phyloP scores from a whole-genome alignment of 2,329 filamentous ascomycete genomes.

The Didymella arachidicola region DNA sequence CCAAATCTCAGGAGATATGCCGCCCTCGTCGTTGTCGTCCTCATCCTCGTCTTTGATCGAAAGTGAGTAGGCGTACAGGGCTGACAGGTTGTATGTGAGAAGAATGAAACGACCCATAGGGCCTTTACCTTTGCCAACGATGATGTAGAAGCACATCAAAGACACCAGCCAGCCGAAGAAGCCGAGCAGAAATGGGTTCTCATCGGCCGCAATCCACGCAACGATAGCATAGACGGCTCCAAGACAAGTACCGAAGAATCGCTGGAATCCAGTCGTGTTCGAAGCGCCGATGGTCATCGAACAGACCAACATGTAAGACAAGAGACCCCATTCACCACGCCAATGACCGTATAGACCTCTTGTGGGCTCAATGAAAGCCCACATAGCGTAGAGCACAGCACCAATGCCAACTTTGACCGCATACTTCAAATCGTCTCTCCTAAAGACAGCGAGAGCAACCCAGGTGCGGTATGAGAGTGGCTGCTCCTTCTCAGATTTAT shows the following conservation, averaged over 20 bases:
- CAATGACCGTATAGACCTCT: conserved; percentile 83
- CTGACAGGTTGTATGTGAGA: conserved; percentile 94
- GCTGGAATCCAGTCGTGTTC: conserved; percentile 87
- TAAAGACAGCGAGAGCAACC: conserved; percentile 63
- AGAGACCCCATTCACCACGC: conserved; percentile 94
- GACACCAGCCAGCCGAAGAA: conserved; percentile 83
- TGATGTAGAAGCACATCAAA: conserved; percentile 87
- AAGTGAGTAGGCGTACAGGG: conserved; percentile 91
- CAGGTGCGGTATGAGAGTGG: conserved; percentile 60
- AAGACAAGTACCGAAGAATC: conserved; percentile 85
- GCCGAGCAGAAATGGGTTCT: conserved; percentile 77
- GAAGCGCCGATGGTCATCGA: conserved; percentile 97
- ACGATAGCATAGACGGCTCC: conserved; percentile 78
- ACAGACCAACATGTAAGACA: conserved; percentile 98
- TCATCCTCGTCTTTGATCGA: conserved; percentile 76
- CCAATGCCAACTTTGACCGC: conserved; percentile 93
- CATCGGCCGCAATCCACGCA: conserved; percentile 78
- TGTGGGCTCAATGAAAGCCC: conserved; percentile 82
- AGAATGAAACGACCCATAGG: conserved; percentile 93
- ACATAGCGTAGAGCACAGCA: conserved; percentile 85
- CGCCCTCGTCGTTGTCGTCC: conserved; percentile 84
- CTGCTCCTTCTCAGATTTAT: conserved; percentile 40
- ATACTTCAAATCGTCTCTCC: conserved; percentile 74
- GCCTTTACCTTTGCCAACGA: conserved; percentile 81
- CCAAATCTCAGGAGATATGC: conserved; percentile 80